Evolutionary conservation across 257 asterid genomes (phyloP), one percentile per base, ranked within the genome.

Genomic region (Leptodermis oblonga): DNA sequence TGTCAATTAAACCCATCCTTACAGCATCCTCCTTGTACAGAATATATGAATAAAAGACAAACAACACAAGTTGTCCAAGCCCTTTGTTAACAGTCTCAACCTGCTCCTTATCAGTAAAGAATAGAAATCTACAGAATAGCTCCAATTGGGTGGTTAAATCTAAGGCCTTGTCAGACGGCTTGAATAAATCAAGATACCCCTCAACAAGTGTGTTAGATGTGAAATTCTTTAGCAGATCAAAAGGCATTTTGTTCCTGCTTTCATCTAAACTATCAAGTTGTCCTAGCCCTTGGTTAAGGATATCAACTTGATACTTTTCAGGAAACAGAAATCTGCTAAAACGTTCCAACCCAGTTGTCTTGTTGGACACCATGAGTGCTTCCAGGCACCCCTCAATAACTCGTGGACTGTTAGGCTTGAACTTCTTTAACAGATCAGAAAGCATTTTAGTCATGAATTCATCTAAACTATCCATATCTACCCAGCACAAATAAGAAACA

Each of bases 401-500:
- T 33, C 36, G 26, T 5, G 65, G 43, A 31, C 42, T 60, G 41
- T 20, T 34, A 60, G 45, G 65, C 65, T 60, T 60, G 26, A 60
- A 60, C 28, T 20, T n/a, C 26, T 34, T 33, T 20, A 33, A 25
- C 4, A 60, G 45, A 33, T 60, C 26, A 60, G 10, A 10, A 36
- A 60, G 65, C 65, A 33, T 33, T 14, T 13, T 13, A 20, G 1
- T 60, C 45, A 15, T 7, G 23, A 18, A n/a, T 9, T 60, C 64
- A 28, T 58, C 64, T 33, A 30, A 17, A 2, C 45, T 17, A 17
- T 60, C 45, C 11, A 51, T n/a, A 51, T 51, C 58, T 31, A 60
- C 10, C 46, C 45, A 60, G 45, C 45, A 60, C 65, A 33, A 17
- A 34, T 34, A 60, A 33, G 26, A 66, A 45, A 66, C 45, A 60